Percentiles rank a stretch among this genome's conserved stretches.
phyloP scores from a whole-genome alignment of 2,329 filamentous ascomycete species.

The Dactylellina parvicollis region DNA sequence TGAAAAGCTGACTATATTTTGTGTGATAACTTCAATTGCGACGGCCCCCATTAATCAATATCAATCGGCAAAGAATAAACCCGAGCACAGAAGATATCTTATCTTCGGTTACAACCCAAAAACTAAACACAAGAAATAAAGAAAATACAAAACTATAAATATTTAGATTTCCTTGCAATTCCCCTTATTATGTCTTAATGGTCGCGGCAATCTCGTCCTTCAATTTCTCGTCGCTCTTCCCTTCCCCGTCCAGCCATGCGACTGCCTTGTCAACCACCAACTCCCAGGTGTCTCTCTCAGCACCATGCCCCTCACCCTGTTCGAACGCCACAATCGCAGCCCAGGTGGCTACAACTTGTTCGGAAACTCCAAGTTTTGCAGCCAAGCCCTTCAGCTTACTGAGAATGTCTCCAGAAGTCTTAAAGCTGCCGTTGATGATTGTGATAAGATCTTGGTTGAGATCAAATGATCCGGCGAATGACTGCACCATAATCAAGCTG shows the following conservation, averaged over 20 bases:
- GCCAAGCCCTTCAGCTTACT: too few relatives aligned
- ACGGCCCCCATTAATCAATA: too few relatives aligned
- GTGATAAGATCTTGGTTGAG: background rate
- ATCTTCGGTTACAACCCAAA: too few relatives aligned
- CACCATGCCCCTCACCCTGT: constrained; percentile 36
- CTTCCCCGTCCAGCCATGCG: constrained; percentile 42
- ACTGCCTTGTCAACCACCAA: constrained; percentile 51
- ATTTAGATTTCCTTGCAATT: too few relatives aligned
- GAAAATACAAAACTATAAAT: too few relatives aligned
- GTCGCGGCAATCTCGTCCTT: constrained; percentile 13
- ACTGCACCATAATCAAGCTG: constrained; percentile 46
- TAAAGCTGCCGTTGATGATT: constrained; percentile 32
- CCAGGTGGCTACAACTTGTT: constrained; percentile 44
- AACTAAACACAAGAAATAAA: too few relatives aligned
- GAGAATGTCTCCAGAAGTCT: constrained; percentile 18
- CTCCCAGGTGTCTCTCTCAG: constrained; percentile 52
- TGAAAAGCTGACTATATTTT: too few relatives aligned
- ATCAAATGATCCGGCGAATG: constrained; percentile 40
- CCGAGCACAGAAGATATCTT: too few relatives aligned
- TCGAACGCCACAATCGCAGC: constrained; percentile 36
- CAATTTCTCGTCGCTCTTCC: constrained; percentile 20
- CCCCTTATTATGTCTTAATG: constrained; percentile 23
- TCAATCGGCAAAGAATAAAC: too few relatives aligned
- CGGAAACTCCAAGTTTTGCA: constrained; percentile 24
- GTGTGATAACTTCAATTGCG: too few relatives aligned